A percentile compares a stretch with the other conserved stretches of the same genome.
These are phyloP conservation scores for Moesziomyces globuligerus DNA, from an alignment of 1,284 basidiomycete genomes.

Conservation along the genomic window DNA sequence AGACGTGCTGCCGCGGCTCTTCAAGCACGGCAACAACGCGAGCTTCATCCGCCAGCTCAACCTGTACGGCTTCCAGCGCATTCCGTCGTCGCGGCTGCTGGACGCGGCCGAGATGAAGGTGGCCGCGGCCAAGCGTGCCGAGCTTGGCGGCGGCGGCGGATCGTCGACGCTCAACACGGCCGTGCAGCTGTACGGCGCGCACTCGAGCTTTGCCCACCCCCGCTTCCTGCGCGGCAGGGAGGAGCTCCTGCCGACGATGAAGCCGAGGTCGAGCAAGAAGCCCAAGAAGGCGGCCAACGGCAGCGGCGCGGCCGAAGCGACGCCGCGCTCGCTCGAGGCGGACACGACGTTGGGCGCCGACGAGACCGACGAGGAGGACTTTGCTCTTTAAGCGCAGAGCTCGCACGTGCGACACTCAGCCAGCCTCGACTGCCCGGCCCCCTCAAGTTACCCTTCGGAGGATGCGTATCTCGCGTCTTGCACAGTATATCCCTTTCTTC, in stretches of 20 bases:
- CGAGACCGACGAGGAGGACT: conserved; percentile 54
- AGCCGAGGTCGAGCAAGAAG: conserved; percentile 66
- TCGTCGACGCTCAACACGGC: conserved; percentile 58
- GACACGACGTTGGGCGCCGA: conserved; percentile 35
- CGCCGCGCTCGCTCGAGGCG: conserved; percentile 23
- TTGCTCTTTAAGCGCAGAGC: conserved; percentile 16
- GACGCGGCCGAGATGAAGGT: conserved; percentile 60
- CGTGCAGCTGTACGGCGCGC: conserved; percentile 62
- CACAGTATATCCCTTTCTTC: neutral
- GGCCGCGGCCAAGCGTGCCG: conserved; percentile 40
- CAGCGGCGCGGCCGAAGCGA: neutral
- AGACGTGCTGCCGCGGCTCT: conserved; percentile 62
- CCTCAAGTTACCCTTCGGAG: no score
- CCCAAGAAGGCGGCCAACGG: conserved; percentile 52
- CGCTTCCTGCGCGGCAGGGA: conserved; percentile 62
- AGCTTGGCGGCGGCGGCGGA: conserved; percentile 18
- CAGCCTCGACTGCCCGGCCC: neutral
- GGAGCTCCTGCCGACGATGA: conserved; percentile 63
- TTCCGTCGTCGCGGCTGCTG: conserved; percentile 62
- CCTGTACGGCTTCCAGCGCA: conserved; percentile 66
- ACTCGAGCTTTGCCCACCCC: conserved; percentile 65
- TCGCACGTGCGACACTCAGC: neutral
- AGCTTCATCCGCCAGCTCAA: conserved; percentile 66
- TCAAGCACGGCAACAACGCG: conserved; percentile 67
- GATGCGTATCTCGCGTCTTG: no score